Conservation (phyloP, 2,329 filamentous ascomycete species). For the Phialophora expanda region DNA sequence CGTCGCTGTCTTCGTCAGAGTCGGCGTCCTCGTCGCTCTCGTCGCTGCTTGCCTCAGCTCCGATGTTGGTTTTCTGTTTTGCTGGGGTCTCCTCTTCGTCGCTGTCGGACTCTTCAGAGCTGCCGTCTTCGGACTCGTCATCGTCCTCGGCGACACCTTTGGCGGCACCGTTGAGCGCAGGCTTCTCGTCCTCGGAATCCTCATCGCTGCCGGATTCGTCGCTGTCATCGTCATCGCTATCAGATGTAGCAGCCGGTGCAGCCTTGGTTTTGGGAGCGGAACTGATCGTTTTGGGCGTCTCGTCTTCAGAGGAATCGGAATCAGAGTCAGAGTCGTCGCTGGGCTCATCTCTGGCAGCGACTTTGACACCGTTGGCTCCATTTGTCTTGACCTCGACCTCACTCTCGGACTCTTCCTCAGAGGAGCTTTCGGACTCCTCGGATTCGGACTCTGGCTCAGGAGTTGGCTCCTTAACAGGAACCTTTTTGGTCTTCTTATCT, state of each 20-base stretch:
- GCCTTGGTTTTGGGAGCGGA: conserved; percentile 30
- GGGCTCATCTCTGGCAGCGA: conserved; percentile 45
- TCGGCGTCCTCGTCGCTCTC: conserved; percentile 39
- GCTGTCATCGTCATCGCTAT: conserved; percentile 34
- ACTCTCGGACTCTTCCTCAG: conserved; percentile 41
- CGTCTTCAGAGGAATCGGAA: conserved; percentile 42
- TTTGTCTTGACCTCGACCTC: conserved; percentile 45
- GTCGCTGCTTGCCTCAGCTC: conserved; percentile 33
- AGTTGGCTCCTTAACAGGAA: conserved; percentile 49
- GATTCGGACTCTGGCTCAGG: conserved; percentile 43
- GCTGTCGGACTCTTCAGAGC: conserved; percentile 43
- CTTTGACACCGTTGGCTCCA: conserved; percentile 5
- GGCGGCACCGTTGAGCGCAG: neutral
- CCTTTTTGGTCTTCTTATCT: conserved; percentile 51
- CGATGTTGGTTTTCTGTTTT: conserved; percentile 23
- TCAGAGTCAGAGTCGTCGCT: conserved; percentile 42
- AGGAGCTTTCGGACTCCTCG: conserved; percentile 44
- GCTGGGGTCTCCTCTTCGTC: conserved; percentile 34
- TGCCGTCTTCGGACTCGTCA: conserved; percentile 36
- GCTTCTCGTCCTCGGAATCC: conserved; percentile 39
- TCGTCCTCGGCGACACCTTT: conserved; percentile 18
- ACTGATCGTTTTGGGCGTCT: conserved; percentile 33
- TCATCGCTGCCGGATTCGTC: conserved; percentile 38
- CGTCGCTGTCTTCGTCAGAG: conserved; percentile 38
- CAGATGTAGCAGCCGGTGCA: conserved; percentile 19